Percentiles rank a stretch among this genome's conserved stretches.
phyloP scores from a whole-genome alignment of 176 grass and related monocot species.

The Zea mays region Zm-B73-REFERENCE-NAM-5.0 NC_050102.1:165657001-165657500 shows the following conservation, averaged over 20 bases:
- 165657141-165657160: too few species aligned
- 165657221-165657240: too few species aligned
- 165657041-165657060: not conserved
- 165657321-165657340: not conserved
- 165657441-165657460: conserved; percentile 2
- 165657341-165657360: too few species aligned
- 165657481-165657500: conserved; percentile 36
- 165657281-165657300: not conserved
- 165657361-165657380: not conserved
- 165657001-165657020: not conserved
- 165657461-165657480: conserved; percentile 20
- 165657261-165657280: not conserved
- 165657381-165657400: not conserved
- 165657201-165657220: not conserved
- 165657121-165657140: too few species aligned
- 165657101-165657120: too few species aligned
- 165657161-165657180: conserved; percentile 27
- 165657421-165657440: not conserved
- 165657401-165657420: not conserved
- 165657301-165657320: not conserved
- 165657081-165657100: not conserved
- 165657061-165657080: not conserved
- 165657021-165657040: conserved; percentile 2
- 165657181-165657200: not conserved
- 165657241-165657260: not conserved